Percentiles rank a stretch among this genome's conserved stretches.
phyloP scores from a whole-genome alignment of 257 asterid species.

The Avicennia marina region DNA sequence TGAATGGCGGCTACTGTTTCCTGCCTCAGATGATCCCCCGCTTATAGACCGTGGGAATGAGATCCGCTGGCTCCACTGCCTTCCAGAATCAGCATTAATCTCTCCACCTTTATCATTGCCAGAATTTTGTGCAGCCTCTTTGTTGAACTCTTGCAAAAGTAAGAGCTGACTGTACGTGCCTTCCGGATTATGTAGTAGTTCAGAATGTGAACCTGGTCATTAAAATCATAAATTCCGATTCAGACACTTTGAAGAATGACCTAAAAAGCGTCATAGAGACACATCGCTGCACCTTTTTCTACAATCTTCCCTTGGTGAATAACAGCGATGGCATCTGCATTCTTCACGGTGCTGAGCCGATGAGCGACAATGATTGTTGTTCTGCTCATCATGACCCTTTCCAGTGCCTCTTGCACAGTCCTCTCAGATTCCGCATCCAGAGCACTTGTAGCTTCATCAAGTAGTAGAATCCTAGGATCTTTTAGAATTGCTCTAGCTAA shows the following conservation, averaged over 20 bases:
- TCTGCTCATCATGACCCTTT: slow-evolving; percentile 39
- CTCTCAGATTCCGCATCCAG: slow-evolving; percentile 54
- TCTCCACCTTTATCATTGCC: slow-evolving; percentile 14
- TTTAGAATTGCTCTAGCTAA: slow-evolving; percentile 53
- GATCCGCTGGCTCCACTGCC: too few species aligned
- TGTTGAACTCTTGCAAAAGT: slow-evolving; percentile 27
- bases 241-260: not conserved
- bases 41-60: too few species aligned
- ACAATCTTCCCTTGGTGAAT: slow-evolving; percentile 38
- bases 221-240: not conserved
- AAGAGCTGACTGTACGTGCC: slow-evolving; percentile 51
- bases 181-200: slow-evolving; percentile 30
- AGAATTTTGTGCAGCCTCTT: slow-evolving; percentile 10
- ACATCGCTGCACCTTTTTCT: slow-evolving; percentile 54
- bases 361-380: slow-evolving; percentile 54
- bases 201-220: slow-evolving; percentile 45
- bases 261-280: too few species aligned
- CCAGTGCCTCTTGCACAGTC: slow-evolving; percentile 44
- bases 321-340: slow-evolving; percentile 46
- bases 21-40: slow-evolving; percentile 22
- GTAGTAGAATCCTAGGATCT: slow-evolving; percentile 46
- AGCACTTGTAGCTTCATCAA: slow-evolving; percentile 64
- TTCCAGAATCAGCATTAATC: too few species aligned
- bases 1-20: slow-evolving; percentile 21
- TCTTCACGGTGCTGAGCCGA: slow-evolving; percentile 46